Conservation (phyloP, 805 yeast genomes). For the Candida manassasensis region DNA sequence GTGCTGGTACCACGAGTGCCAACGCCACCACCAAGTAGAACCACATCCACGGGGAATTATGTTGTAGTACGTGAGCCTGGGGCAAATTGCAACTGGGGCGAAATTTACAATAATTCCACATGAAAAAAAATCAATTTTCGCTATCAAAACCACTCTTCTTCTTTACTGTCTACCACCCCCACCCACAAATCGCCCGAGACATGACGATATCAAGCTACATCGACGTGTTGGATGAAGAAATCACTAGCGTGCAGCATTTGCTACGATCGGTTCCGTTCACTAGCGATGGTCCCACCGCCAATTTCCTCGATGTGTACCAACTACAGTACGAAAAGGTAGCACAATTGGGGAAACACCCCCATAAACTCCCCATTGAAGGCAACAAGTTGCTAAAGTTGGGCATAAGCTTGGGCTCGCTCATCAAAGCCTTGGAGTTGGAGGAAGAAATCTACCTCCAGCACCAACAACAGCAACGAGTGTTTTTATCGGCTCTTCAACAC, state of each 20-base stretch:
- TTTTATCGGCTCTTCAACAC: constrained; percentile 12
- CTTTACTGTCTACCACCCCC: no score
- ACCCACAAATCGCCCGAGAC: no score
- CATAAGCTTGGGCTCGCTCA: constrained; percentile 38
- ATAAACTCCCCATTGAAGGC: constrained; percentile 30
- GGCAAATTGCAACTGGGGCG: no score
- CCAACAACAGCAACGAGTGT: constrained; percentile 13
- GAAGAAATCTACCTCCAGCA: constrained; percentile 23
- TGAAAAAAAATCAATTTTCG: no score
- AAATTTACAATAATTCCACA: no score
- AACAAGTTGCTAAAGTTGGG: constrained; percentile 36
- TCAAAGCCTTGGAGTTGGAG: constrained; percentile 32
- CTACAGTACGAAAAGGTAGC: constrained; percentile 18
- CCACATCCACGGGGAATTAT: neutral
- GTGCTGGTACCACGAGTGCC: constrained; percentile 2
- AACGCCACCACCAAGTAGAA: neutral
- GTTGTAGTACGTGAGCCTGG: no score
- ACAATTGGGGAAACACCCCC: constrained; percentile 19
- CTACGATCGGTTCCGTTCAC: constrained; percentile 33
- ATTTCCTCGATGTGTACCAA: constrained; percentile 30
- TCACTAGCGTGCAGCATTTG: constrained; percentile 21
- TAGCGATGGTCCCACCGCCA: constrained; percentile 12
- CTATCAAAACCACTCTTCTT: no score
- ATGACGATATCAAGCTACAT: neutral
- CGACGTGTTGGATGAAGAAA: constrained; percentile 22